phyloP scores from a whole-genome alignment of 2,329 filamentous ascomycete genomes.

The Teratosphaeria gauchensis region DNA sequence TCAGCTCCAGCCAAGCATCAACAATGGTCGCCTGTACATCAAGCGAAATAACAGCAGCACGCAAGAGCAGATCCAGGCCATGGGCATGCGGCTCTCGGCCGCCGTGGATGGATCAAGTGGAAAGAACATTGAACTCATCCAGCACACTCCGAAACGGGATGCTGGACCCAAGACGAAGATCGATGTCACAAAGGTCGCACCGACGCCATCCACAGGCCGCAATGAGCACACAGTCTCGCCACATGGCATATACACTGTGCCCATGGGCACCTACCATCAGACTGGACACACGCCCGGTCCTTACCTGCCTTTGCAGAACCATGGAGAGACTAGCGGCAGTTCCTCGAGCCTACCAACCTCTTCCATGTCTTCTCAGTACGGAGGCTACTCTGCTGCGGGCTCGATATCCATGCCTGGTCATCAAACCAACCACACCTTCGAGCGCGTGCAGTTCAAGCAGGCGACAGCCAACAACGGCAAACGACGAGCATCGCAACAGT shows the following conservation, averaged over 20 bases:
- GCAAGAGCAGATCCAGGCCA: conserved; percentile 54
- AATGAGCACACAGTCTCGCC: conserved; percentile 28
- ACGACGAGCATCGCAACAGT: conserved; percentile 79
- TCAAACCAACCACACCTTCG: conserved; percentile 56
- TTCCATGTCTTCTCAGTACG: conserved; percentile 11
- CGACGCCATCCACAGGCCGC: conserved; percentile 46
- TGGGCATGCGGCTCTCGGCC: conserved; percentile 77
- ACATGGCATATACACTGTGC: conserved; percentile 23
- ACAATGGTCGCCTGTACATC: conserved; percentile 48
- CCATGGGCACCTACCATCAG: conserved; percentile 31
- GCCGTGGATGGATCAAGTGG: conserved; percentile 66
- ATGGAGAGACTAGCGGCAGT: conserved; percentile 11
- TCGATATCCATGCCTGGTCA: conserved; percentile 19
- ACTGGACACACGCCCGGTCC: conserved; percentile 28
- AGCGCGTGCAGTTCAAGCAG: conserved; percentile 89
- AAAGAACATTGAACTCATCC: conserved; percentile 73
- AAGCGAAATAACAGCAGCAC: conserved; percentile 32
- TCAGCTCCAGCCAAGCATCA: conserved; percentile 54
- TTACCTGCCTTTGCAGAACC: conserved; percentile 33
- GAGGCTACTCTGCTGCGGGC: conserved; percentile 9
- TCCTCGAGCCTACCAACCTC: conserved; percentile 6
- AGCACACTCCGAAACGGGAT: conserved; percentile 86
- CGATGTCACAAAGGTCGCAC: conserved; percentile 60
- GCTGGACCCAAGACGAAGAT: conserved; percentile 69
- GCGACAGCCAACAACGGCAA: conserved; percentile 93